Evolutionary conservation across 2,329 filamentous ascomycete species (phyloP).

Genomic region (Harringtonia aguacate): DNA sequence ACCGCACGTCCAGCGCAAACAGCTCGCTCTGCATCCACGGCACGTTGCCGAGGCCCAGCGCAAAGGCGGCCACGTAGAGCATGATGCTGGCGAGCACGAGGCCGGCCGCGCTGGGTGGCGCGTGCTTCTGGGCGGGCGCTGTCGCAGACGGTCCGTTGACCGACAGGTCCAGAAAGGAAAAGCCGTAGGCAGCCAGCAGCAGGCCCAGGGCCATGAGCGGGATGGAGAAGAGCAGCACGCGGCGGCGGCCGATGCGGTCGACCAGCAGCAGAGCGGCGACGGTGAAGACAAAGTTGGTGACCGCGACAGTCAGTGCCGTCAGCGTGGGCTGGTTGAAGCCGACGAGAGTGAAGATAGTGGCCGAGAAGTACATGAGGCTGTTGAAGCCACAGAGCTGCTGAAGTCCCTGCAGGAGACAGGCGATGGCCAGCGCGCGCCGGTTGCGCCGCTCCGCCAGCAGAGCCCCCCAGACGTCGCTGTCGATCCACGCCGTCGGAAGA

Average conservation of each 20-base stretch:
- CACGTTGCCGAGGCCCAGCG: slow-evolving; percentile 79
- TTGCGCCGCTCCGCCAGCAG: slow-evolving; percentile 50
- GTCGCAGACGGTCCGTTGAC: neutral
- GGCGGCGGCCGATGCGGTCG: slow-evolving; percentile 67
- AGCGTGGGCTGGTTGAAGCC: slow-evolving; percentile 71
- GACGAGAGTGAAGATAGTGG: slow-evolving; percentile 68
- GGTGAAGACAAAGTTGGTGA: slow-evolving; percentile 75
- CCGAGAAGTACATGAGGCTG: slow-evolving; percentile 85
- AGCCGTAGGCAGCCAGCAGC: slow-evolving; percentile 59
- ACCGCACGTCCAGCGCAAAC: slow-evolving; percentile 67
- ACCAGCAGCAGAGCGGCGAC: slow-evolving; percentile 65
- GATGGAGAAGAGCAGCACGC: slow-evolving; percentile 72
- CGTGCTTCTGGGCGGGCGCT: neutral
- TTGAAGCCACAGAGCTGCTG: slow-evolving; percentile 91
- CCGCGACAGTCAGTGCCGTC: slow-evolving; percentile 65
- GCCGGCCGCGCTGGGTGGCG: slow-evolving; percentile 21
- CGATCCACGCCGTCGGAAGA: slow-evolving; percentile 17
- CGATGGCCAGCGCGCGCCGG: slow-evolving; percentile 68
- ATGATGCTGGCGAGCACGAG: slow-evolving; percentile 67
- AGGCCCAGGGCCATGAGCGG: slow-evolving; percentile 75
- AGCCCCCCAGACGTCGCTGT: slow-evolving; percentile 38
- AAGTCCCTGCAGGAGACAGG: slow-evolving; percentile 74
- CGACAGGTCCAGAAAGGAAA: slow-evolving; percentile 48
- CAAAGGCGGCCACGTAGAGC: slow-evolving; percentile 76
- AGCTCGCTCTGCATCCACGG: slow-evolving; percentile 95